These are phyloP conservation scores for Talaromyces sp. DNA, from an alignment of 2,329 filamentous ascomycete genomes.

Conservation along the genomic window DNA sequence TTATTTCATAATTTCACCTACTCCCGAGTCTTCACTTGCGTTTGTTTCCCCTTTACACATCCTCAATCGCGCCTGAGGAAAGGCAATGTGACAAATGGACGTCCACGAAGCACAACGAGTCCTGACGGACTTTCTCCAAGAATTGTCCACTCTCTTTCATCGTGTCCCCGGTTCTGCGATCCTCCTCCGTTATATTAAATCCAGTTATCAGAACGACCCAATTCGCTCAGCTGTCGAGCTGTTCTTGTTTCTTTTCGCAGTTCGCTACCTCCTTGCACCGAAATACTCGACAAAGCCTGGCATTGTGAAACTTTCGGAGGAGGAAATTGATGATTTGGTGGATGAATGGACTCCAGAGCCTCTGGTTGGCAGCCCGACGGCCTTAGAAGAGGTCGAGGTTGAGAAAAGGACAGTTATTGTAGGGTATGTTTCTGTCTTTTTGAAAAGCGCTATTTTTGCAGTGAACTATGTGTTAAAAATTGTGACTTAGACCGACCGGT, in stretches of 20 bases:
- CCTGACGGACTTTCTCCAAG: constrained; percentile 51
- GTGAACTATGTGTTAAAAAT: not conserved
- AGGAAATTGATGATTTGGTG: constrained; percentile 95
- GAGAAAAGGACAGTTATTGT: constrained; percentile 84
- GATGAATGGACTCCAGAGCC: constrained; percentile 97
- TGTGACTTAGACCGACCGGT: constrained; percentile 63
- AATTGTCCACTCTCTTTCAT: constrained; percentile 66
- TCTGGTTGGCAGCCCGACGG: constrained; percentile 67
- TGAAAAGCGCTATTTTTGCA: not conserved
- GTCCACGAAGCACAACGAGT: constrained; percentile 52
- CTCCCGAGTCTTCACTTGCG: not conserved
- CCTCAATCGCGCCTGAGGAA: not conserved
- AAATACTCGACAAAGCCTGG: constrained; percentile 92
- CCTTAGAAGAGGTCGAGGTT: constrained; percentile 72
- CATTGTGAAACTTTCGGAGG: constrained; percentile 81
- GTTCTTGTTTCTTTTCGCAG: constrained; percentile 88
- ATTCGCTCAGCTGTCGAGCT: constrained; percentile 90
- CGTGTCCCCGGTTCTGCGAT: constrained; percentile 91
- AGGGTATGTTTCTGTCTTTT: constrained; percentile 54
- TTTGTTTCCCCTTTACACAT: not conserved
- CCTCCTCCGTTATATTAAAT: constrained; percentile 89
- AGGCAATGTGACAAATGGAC: constrained; percentile 45
- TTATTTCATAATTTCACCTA: not conserved
- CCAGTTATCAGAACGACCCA: constrained; percentile 95
- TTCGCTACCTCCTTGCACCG: constrained; percentile 85